Evolutionary conservation across 495 filamentous ascomycete genomes (phyloP), one percentile per base, ranked within the genome.

Genomic region (Neurospora sublineolata): DNA sequence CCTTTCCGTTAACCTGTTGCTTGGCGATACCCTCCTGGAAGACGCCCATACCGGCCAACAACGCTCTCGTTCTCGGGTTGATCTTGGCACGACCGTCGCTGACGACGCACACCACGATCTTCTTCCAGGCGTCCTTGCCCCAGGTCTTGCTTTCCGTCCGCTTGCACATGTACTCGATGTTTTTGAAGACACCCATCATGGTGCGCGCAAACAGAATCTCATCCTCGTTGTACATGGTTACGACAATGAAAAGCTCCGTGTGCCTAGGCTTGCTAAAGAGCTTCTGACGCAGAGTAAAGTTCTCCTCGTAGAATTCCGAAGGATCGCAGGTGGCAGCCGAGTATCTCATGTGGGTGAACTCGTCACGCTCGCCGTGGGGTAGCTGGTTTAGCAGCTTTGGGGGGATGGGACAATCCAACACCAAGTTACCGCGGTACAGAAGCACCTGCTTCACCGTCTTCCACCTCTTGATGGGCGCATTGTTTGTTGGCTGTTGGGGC

Each of bases 151-250:
- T 97, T 75, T 89, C 91, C 7, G 90, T 91, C 41, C 94, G 86
- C 42, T 89, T 92, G 83, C 94, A 97, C 92, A 99, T 96, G 83
- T 94, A 93, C 81, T 97, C 93, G 75, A 99, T 91, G 78, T 99
- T 99, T 83, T 97, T 97, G 84, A 98, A 91, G 1, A 99, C 94
- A 82, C 96, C 96, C 9, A 91, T 92, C 93, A 99, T 92, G 4
- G 96, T 99, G 41, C 96, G 89, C 42, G 96, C 94, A 77, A 99
- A 97, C 20, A 98, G 86, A 72, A 97, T 92, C 72, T 98, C 96
- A 78, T 99, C 94, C 79, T 99, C 96, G 77, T 99, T 99, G 83
- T 93, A 99, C 96, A 99, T 99, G 38, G 96, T 99, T 46, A 99
- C 87, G 9, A 93, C 95, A 77, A 99, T 97, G 82, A 99, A 98